Percentiles rank a stretch among this genome's conserved stretches.
phyloP scores from a whole-genome alignment of 371 early-diverging fungal genomes.

The Amoeboradix gromovi region DNA sequence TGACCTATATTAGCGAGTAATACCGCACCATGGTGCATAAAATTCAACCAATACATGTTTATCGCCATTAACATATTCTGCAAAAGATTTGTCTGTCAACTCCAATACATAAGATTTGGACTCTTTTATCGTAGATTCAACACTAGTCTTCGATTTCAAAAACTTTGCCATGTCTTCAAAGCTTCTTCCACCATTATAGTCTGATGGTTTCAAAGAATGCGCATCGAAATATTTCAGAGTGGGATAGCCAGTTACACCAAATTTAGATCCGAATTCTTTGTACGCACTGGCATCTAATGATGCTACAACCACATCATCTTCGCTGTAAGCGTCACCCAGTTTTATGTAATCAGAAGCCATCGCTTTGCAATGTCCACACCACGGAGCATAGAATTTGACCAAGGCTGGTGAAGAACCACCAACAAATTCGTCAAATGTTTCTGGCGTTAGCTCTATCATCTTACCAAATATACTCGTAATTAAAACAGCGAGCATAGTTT shows the following conservation, averaged over 20 bases:
- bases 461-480: too few species aligned
- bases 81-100: slow-evolving; percentile 16
- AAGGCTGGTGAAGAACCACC: too few species aligned
- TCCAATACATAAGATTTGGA: slow-evolving; percentile 21
- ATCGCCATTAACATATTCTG: slow-evolving; percentile 11
- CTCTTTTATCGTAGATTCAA: slow-evolving; percentile 27
- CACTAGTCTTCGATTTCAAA: slow-evolving; percentile 40
- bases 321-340: too few species aligned
- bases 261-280: slow-evolving; percentile 37
- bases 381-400: too few species aligned
- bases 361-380: too few species aligned
- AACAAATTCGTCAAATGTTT: too few species aligned
- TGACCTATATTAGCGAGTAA: slow-evolving; percentile 8
- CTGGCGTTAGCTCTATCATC: too few species aligned
- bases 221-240: slow-evolving; percentile 77
- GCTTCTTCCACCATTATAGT: slow-evolving; percentile 50
- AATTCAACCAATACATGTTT: slow-evolving; percentile 36
- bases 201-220: slow-evolving; percentile 30
- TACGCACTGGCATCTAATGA: slow-evolving; percentile 63
- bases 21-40: slow-evolving; percentile 32
- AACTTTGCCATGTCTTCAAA: slow-evolving; percentile 38
- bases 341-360: too few species aligned
- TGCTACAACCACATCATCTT: slow-evolving; percentile 50
- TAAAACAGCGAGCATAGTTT: too few species aligned
- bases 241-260: slow-evolving; percentile 48